A percentile compares a stretch with the other conserved stretches of the same genome.
Evolutionary conservation across 108 stramenopile genomes (phyloP).

Genomic region (Pseudonitzschia pungens): DNA sequence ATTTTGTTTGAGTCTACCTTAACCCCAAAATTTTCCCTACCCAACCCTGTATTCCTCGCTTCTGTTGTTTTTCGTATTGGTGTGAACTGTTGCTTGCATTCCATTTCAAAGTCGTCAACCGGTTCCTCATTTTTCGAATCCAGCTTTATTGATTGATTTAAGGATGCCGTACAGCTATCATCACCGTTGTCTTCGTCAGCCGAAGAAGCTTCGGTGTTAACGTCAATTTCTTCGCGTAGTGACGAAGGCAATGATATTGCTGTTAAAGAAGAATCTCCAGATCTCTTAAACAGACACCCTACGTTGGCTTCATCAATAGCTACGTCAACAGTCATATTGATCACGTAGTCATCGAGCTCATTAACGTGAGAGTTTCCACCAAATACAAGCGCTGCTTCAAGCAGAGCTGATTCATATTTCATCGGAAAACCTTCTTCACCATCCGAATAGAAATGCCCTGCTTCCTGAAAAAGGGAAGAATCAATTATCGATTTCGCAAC

Average conservation of each 20-base stretch:
- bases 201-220: background rate
- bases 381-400: background rate
- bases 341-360: constrained; percentile 9
- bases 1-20: background rate
- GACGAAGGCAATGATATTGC: background rate
- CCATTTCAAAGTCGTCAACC: no score
- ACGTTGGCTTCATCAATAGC: background rate
- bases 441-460: constrained; percentile 11
- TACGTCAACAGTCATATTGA: constrained; percentile 14
- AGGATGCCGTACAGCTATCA: background rate
- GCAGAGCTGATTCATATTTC: constrained; percentile 10
- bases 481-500: constrained; percentile 27
- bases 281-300: background rate
- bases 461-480: constrained; percentile 21
- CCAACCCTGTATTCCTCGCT: no score
- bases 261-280: background rate
- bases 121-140: no score
- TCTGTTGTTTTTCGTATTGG: no score
- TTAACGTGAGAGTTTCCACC: background rate
- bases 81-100: no score
- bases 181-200: background rate
- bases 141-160: background rate
- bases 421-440: constrained; percentile 3
- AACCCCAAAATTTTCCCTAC: background rate
- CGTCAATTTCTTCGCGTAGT: background rate